Conservation (phyloP, 495 filamentous ascomycete species). For the Penicillium argentinense region DNA sequence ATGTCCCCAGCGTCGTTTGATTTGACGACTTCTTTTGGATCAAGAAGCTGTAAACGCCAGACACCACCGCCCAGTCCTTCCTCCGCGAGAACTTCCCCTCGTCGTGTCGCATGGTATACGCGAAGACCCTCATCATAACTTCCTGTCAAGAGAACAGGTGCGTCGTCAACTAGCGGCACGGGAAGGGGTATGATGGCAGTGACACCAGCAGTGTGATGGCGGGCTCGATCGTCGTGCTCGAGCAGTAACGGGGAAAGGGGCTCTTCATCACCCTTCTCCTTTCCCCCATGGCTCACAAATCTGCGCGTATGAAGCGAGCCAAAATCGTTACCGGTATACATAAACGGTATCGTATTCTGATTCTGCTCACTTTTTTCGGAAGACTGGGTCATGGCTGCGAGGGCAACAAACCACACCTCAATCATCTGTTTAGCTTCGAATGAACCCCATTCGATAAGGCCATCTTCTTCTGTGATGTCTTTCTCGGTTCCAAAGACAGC, state of each 20-base stretch:
- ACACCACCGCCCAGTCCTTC: slow-evolving; percentile 78
- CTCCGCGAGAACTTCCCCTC: slow-evolving; percentile 55
- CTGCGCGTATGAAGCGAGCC: slow-evolving; percentile 34
- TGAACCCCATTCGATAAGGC: slow-evolving; percentile 23
- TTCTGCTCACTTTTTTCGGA: not conserved
- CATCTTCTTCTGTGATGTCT: slow-evolving; percentile 10
- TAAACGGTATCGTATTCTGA: slow-evolving; percentile 21
- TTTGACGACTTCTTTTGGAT: slow-evolving; percentile 10
- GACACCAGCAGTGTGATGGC: slow-evolving; percentile 76
- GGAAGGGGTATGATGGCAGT: slow-evolving; percentile 77
- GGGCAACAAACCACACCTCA: slow-evolving; percentile 48
- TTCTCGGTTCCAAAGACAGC: slow-evolving; percentile 47
- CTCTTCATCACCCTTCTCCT: slow-evolving; percentile 17
- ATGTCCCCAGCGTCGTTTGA: slow-evolving; percentile 2
- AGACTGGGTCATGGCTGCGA: slow-evolving; percentile 19
- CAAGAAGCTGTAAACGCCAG: slow-evolving; percentile 75
- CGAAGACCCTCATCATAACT: slow-evolving; percentile 89
- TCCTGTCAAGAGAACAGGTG: slow-evolving; percentile 71
- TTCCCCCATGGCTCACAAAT: slow-evolving; percentile 21
- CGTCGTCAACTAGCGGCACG: slow-evolving; percentile 31
- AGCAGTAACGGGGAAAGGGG: slow-evolving; percentile 19
- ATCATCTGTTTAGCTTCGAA: slow-evolving; percentile 39
- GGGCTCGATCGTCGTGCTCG: slow-evolving; percentile 37
- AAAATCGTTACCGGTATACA: slow-evolving; percentile 42
- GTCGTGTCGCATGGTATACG: slow-evolving; percentile 50